Evolutionary conservation across 805 yeast genomes (phyloP).

Genomic region (Metschnikowia dekortorum): DNA sequence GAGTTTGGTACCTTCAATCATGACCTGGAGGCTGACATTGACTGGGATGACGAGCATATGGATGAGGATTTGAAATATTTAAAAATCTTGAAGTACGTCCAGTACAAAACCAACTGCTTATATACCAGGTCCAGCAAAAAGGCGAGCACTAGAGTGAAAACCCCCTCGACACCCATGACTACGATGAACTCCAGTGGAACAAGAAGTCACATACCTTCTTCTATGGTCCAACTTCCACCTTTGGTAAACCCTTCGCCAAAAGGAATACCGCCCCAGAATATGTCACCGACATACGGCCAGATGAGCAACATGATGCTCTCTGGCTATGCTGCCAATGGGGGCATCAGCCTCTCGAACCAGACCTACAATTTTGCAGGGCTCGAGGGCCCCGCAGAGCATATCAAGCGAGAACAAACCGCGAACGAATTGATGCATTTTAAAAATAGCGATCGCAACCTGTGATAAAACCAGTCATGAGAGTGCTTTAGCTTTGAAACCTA

Average conservation of each 20-base stretch:
- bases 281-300: background rate
- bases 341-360: background rate
- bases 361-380: background rate
- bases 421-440: slow-evolving; percentile 11
- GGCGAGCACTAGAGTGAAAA: background rate
- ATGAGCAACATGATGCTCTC: background rate
- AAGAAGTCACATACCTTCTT: background rate
- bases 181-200: slow-evolving; percentile 2
- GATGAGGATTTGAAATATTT: slow-evolving; percentile 44
- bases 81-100: slow-evolving; percentile 38
- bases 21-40: slow-evolving; percentile 34
- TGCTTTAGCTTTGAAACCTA: background rate
- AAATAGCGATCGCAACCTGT: slow-evolving; percentile 1
- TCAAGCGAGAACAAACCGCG: slow-evolving; percentile 6
- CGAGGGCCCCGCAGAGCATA: background rate
- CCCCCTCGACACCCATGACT: slow-evolving; percentile 4
- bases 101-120: slow-evolving; percentile 28
- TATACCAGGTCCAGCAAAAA: slow-evolving; percentile 1
- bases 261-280: background rate
- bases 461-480: background rate
- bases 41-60: slow-evolving; percentile 47
- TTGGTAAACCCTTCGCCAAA: slow-evolving; percentile 2
- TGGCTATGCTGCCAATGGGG: background rate
- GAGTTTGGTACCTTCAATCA: background rate
- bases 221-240: slow-evolving; percentile 3